These are phyloP conservation scores for Glycyrrhiza uralensis DNA, from an alignment of 306 rosid genomes.

Conservation along the genomic window DNA sequence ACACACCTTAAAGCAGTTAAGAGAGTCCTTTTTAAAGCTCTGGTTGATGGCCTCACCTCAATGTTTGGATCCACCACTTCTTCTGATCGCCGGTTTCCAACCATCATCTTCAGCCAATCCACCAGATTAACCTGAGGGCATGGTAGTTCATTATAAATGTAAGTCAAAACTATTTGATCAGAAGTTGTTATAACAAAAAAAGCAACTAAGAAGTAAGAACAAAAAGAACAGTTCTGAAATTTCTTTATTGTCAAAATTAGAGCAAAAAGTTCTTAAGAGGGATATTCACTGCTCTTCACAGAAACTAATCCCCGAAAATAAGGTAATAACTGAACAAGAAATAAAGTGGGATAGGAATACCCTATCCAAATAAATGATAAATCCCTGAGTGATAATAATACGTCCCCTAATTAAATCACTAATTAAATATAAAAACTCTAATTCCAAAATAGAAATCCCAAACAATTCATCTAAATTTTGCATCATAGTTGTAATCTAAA, in stretches of 20 bases:
- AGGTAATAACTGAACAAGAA: not conserved
- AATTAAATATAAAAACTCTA: not conserved
- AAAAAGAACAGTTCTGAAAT: not conserved
- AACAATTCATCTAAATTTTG: not conserved
- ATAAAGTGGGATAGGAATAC: not conserved
- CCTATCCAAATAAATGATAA: not conserved
- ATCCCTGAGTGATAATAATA: not conserved
- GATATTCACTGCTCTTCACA: not conserved
- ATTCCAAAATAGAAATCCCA: not conserved
- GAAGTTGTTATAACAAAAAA: not conserved
- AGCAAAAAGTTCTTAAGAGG: not conserved
- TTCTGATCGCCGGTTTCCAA: slow-evolving; percentile 78
- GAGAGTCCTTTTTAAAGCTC: slow-evolving; percentile 76
- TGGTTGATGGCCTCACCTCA: slow-evolving; percentile 67
- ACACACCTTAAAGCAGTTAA: slow-evolving; percentile 85
- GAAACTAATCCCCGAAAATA: not conserved
- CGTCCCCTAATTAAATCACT: not conserved
- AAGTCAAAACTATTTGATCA: slow-evolving; percentile 5
- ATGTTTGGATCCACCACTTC: slow-evolving; percentile 84
- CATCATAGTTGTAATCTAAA: not conserved
- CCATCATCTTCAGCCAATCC: slow-evolving; percentile 91
- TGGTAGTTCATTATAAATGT: slow-evolving; percentile 6
- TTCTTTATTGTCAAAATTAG: not conserved
- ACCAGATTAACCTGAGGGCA: slow-evolving; percentile 70
- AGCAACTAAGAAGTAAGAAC: not conserved